These are phyloP conservation scores for Yamadazyma dendronema DNA, from an alignment of 1,139 yeast genomes.

Conservation along the genomic window DNA sequence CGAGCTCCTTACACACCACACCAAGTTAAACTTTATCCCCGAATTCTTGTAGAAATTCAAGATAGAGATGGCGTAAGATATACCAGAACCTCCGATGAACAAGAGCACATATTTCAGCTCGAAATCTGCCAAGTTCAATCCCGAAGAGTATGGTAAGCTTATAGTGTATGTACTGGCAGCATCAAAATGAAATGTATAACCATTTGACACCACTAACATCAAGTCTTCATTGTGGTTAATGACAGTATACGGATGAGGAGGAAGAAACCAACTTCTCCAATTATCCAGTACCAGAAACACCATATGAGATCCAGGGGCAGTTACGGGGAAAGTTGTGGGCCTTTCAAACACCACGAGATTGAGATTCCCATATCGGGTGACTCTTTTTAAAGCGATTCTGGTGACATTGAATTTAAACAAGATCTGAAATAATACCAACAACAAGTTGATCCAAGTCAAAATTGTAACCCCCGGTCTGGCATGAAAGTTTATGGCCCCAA, in stretches of 20 bases:
- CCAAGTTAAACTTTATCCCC: constrained; percentile 18
- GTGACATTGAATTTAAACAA: constrained; percentile 15
- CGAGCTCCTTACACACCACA: constrained; percentile 54
- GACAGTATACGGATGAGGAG: constrained; percentile 43
- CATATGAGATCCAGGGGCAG: constrained; percentile 39
- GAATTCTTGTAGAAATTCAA: constrained; percentile 33
- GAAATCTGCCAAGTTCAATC: constrained; percentile 7
- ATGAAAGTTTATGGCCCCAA: constrained; percentile 33
- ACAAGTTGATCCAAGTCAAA: constrained; percentile 19
- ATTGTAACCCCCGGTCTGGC: constrained; percentile 43
- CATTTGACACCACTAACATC: constrained; percentile 10
- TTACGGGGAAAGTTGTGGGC: constrained; percentile 26
- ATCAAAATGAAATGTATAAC: constrained; percentile 6
- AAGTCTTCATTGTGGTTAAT: constrained; percentile 14
- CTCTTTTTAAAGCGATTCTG: constrained; percentile 6
- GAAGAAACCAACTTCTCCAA: constrained; percentile 23
- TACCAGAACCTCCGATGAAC: constrained; percentile 85
- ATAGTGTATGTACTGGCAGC: constrained; percentile 8
- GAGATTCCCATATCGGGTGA: constrained; percentile 19
- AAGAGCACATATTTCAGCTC: constrained; percentile 20
- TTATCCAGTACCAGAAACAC: constrained; percentile 23
- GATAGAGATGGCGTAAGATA: constrained; percentile 71
- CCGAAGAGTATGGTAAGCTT: constrained; percentile 12
- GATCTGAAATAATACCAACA: constrained; percentile 25
- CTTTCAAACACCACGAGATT: constrained; percentile 24